Percentiles rank a stretch among this genome's conserved stretches.
Conservation (phyloP, 768 basidiomycete genomes). For the Suillus weaverae region DNA sequence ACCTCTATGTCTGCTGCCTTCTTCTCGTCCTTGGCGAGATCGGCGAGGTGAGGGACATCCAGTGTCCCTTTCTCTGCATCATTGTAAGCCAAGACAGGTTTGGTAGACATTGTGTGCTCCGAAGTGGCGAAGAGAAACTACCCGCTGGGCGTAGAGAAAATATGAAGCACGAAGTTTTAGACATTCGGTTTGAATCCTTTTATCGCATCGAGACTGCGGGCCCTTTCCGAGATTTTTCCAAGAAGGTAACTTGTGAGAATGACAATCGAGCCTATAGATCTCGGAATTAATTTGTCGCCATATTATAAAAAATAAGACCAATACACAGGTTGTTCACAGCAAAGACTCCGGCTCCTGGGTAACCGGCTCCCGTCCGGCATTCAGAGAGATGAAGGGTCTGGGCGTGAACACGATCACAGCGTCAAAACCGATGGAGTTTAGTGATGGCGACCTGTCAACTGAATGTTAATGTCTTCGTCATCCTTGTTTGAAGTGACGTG, state of each 20-base stretch:
- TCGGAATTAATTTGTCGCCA: conserved; percentile 18
- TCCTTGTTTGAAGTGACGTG: not conserved
- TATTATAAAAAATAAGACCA: conserved; percentile 4
- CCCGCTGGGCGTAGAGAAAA: conserved; percentile 12
- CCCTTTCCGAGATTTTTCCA: conserved; percentile 13
- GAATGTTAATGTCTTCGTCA: not conserved
- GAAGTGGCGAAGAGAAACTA: conserved; percentile 15
- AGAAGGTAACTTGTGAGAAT: conserved; percentile 9
- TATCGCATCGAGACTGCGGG: conserved; percentile 17
- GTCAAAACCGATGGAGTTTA: not conserved
- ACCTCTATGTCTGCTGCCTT: conserved; percentile 32
- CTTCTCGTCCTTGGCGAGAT: conserved; percentile 41
- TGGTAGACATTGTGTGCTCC: conserved; percentile 41
- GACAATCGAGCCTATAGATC: conserved; percentile 14
- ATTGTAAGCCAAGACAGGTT: conserved; percentile 37
- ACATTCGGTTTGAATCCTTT: conserved; percentile 17
- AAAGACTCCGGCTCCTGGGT: conserved; percentile 15
- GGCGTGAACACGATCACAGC: not conserved
- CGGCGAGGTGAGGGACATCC: conserved; percentile 37
- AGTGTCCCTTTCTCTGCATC: conserved; percentile 62
- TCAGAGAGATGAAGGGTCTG: conserved; percentile 1
- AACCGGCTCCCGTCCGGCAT: conserved; percentile 9
- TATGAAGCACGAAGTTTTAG: conserved; percentile 2
- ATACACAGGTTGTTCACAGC: conserved; percentile 13
- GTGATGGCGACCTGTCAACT: conserved; percentile 1